These are phyloP conservation scores for Tetrahymena elliotti DNA, from an alignment of 73 alveolate genomes.

Conservation along the genomic window DNA sequence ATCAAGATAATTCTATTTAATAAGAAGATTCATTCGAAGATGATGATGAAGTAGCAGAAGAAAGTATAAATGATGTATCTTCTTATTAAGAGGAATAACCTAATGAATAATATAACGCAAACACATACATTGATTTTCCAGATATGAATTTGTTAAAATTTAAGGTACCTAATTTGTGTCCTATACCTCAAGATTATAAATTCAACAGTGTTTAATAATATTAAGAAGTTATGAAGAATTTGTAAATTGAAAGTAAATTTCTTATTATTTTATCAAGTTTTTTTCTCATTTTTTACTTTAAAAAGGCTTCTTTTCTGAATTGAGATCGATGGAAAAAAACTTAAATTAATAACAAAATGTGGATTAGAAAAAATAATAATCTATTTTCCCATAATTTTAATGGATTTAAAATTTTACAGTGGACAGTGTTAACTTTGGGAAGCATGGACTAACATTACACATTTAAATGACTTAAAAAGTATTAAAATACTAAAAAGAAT, in stretches of 20 bases:
- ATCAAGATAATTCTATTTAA: neutral
- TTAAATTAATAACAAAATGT: too few species aligned
- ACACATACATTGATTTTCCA: neutral
- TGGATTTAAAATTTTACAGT: neutral
- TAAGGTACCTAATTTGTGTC: neutral
- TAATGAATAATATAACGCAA: neutral
- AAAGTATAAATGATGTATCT: neutral
- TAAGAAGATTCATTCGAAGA: neutral
- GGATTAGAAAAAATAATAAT: too few species aligned
- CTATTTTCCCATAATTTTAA: neutral
- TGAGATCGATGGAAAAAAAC: neutral
- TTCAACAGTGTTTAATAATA: neutral
- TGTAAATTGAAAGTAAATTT: neutral
- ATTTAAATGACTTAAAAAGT: neutral
- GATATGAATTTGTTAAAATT: neutral
- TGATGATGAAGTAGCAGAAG: neutral
- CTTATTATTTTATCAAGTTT: neutral
- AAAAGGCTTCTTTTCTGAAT: neutral
- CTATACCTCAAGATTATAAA: neutral
- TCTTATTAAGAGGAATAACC: too few species aligned
- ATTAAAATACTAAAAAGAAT: neutral
- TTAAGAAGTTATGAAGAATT: neutral
- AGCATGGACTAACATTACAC: neutral
- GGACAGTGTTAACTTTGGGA: neutral
- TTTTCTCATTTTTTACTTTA: too few species aligned